phyloP scores from a whole-genome alignment of 208 protist species.

The Trypanosoma avium region DNA sequence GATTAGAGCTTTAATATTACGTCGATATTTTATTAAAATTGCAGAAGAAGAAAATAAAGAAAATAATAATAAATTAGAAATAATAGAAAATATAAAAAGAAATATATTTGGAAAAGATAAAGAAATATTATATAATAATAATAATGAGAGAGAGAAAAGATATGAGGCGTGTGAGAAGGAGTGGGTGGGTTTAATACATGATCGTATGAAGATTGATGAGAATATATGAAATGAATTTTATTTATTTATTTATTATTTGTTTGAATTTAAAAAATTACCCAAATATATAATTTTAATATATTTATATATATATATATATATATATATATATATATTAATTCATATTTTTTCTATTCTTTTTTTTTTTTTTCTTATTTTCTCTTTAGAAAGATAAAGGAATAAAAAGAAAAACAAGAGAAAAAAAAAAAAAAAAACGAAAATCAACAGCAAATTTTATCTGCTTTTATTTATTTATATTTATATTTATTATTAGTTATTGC shows the following conservation, averaged over 20 bases:
- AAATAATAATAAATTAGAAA: no score
- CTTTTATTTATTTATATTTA: neutral
- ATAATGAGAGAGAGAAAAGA: neutral
- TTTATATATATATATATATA: neutral
- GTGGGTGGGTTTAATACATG: constrained; percentile 20
- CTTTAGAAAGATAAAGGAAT: neutral
- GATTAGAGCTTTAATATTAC: no score
- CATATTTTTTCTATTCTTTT: constrained; percentile 13
- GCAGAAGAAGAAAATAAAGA: neutral
- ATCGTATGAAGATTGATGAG: constrained; percentile 19
- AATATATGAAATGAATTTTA: constrained; percentile 4
- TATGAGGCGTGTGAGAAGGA: constrained; percentile 18
- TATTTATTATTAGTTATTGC: no score
- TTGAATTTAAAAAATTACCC: neutral
- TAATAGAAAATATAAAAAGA: neutral
- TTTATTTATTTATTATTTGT: constrained; percentile 1
- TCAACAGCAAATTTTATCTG: neutral
- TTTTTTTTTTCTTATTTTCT: constrained; percentile 3
- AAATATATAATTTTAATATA: neutral
- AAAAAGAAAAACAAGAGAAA: constrained; percentile 14
- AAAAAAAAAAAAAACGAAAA: neutral
- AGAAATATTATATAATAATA: no score
- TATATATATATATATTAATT: neutral
- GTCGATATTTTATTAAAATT: constrained; percentile 5
- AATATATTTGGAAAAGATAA: neutral